Evolutionary conservation across 179 eudicot genomes (phyloP).

Genomic region (Camellia oleifera): DNA sequence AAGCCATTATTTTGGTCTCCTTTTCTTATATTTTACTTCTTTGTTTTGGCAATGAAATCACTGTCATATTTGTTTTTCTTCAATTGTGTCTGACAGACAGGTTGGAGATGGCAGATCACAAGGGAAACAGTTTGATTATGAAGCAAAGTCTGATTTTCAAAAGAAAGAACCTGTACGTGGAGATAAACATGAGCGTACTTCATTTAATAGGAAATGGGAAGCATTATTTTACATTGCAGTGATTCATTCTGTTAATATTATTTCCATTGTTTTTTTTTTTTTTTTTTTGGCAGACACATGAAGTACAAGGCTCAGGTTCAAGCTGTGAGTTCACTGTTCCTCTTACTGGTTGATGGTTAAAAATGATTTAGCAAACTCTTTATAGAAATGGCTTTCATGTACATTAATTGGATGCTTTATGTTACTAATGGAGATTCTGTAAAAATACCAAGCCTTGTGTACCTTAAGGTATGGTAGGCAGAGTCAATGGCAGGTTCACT

Average conservation of each 20-base stretch:
- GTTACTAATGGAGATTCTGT: not conserved
- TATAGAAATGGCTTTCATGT: not conserved
- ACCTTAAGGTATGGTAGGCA: not conserved
- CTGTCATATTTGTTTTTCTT: slow-evolving; percentile 1
- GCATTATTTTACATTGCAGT: not conserved
- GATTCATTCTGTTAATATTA: slow-evolving; percentile 8
- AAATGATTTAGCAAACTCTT: not conserved
- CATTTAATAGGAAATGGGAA: not conserved
- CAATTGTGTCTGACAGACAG: slow-evolving; percentile 49
- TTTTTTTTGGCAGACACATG: slow-evolving; percentile 36
- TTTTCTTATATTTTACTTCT: not conserved
- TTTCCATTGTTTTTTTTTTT: slow-evolving; percentile 2
- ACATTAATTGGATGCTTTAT: not conserved
- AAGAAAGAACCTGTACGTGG: slow-evolving; percentile 42
- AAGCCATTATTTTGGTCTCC: not conserved
- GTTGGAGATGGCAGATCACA: slow-evolving; percentile 33
- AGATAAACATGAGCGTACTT: not conserved
- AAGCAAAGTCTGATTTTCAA: slow-evolving; percentile 24
- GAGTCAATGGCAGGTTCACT: not conserved
- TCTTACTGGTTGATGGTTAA: slow-evolving; percentile 5
- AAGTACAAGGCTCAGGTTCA: slow-evolving; percentile 40
- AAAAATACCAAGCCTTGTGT: not conserved
- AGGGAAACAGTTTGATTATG: slow-evolving; percentile 30
- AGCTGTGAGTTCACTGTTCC: slow-evolving; percentile 39
- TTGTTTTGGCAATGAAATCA: not conserved